phyloP scores from a whole-genome alignment of 441 rosid species.

The Gossypium trilobum region DNA sequence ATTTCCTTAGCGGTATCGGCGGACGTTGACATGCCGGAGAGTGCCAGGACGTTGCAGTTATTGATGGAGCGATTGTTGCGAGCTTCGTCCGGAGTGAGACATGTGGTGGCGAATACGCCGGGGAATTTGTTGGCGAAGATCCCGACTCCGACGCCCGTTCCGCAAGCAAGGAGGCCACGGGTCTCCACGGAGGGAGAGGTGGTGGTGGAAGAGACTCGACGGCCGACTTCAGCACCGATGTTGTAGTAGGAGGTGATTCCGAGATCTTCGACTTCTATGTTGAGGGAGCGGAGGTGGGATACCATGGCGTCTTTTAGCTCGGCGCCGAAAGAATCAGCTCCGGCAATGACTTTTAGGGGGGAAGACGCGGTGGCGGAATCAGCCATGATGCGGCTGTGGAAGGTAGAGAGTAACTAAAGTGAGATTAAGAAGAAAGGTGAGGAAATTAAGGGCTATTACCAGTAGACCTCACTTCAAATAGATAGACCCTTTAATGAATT shows the following conservation, averaged over 20 bases:
- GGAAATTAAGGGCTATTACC: neutral
- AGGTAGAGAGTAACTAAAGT: neutral
- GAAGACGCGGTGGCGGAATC: conserved; percentile 17
- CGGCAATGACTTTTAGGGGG: conserved; percentile 43
- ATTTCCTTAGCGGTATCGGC: conserved; percentile 50
- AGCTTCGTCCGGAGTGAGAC: conserved; percentile 56
- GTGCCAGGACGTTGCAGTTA: conserved; percentile 71
- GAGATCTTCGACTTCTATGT: conserved; percentile 68
- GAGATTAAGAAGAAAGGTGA: neutral
- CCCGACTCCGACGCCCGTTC: conserved; percentile 74
- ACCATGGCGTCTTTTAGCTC: conserved; percentile 58
- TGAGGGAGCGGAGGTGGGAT: conserved; percentile 60
- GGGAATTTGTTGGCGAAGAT: conserved; percentile 86
- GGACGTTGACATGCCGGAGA: conserved; percentile 53
- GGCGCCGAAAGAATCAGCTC: conserved; percentile 59
- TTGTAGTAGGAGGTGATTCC: conserved; percentile 69
- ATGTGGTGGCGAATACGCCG: conserved; percentile 70
- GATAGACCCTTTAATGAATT: no score
- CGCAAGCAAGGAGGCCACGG: conserved; percentile 70
- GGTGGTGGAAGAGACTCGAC: conserved; percentile 43
- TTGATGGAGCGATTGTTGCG: conserved; percentile 68
- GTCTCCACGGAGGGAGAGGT: conserved; percentile 23
- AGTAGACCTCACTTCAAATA: neutral
- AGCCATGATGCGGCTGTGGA: conserved; percentile 28
- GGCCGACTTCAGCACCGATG: conserved; percentile 74